Conservation (phyloP, 805 yeast species). For the Limtongia smithiae region DNA sequence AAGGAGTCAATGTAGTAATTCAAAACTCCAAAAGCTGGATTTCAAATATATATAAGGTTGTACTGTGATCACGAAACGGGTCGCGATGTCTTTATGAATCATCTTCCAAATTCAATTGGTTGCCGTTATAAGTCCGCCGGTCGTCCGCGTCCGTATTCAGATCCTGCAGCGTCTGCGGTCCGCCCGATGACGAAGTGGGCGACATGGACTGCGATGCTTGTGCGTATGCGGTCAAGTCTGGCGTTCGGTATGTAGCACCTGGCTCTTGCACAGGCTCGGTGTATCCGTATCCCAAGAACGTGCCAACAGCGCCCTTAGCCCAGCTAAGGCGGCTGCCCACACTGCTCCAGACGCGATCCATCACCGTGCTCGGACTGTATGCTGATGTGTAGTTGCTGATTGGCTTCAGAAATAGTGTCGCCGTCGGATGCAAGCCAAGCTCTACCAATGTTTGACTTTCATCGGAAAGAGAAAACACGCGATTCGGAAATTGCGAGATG, state of each 20-base stretch:
- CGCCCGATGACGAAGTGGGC: conserved; percentile 3
- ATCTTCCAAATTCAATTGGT: conserved; percentile 51
- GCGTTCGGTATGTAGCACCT: conserved; percentile 3
- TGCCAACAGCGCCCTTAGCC: conserved; percentile 31
- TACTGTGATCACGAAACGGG: not conserved
- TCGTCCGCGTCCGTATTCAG: conserved; percentile 40
- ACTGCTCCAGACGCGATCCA: conserved; percentile 25
- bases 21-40: not conserved
- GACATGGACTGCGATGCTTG: conserved; percentile 8
- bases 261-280: not conserved
- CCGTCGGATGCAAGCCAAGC: conserved; percentile 64
- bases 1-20: not conserved
- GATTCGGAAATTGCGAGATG: conserved; percentile 54
- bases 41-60: not conserved
- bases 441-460: conserved; percentile 53
- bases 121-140: conserved; percentile 55
- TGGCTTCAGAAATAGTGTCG: conserved; percentile 72
- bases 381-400: conserved; percentile 38
- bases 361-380: conserved; percentile 27
- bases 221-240: conserved; percentile 5
- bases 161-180: conserved; percentile 24
- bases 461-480: conserved; percentile 58
- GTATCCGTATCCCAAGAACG: conserved; percentile 33
- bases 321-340: conserved; percentile 24
- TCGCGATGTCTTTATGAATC: conserved; percentile 33